phyloP scores from a whole-genome alignment of 2,329 filamentous ascomycete genomes.

The Scedosporium apiospermum region DNA sequence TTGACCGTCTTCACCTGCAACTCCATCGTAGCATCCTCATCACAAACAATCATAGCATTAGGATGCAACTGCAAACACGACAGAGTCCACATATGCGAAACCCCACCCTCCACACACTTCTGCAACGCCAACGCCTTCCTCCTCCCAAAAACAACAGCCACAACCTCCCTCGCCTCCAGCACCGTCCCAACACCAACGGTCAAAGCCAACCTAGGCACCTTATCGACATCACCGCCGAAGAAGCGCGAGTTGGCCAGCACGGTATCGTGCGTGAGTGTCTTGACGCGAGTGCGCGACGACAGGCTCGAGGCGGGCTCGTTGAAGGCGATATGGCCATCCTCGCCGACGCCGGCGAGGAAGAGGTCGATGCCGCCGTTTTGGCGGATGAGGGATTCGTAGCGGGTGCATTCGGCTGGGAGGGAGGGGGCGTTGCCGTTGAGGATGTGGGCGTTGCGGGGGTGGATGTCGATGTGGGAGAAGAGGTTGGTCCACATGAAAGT shows the following conservation, averaged over 20 bases:
- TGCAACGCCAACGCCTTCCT: conserved; percentile 75
- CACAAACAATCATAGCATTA: conserved; percentile 73
- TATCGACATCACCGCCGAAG: conserved; percentile 63
- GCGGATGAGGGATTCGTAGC: conserved; percentile 71
- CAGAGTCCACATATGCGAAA: conserved; percentile 89
- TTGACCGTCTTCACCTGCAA: conserved; percentile 66
- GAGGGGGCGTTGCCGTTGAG: conserved; percentile 71
- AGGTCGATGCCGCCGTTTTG: conserved; percentile 70
- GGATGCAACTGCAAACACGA: conserved; percentile 73
- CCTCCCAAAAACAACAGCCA: conserved; percentile 72
- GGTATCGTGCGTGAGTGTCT: conserved; percentile 80
- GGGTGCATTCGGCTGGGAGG: conserved; percentile 65
- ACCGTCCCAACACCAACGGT: conserved; percentile 81
- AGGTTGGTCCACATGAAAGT: conserved; percentile 92
- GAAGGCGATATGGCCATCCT: conserved; percentile 84
- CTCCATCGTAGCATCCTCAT: conserved; percentile 69
- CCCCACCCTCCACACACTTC: conserved; percentile 68
- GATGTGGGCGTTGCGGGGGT: conserved; percentile 75
- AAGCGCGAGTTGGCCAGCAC: conserved; percentile 79
- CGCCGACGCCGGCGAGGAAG: conserved; percentile 76
- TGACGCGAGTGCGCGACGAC: conserved; percentile 69
- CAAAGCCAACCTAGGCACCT: conserved; percentile 72
- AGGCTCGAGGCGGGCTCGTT: conserved; percentile 80
- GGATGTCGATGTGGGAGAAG: conserved; percentile 77
- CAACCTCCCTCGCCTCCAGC: conserved; percentile 70